A percentile compares a stretch with the other conserved stretches of the same genome.
These are phyloP conservation scores for Heritiera littoralis DNA, from an alignment of 345 rosid species.

Conservation along the genomic window DNA sequence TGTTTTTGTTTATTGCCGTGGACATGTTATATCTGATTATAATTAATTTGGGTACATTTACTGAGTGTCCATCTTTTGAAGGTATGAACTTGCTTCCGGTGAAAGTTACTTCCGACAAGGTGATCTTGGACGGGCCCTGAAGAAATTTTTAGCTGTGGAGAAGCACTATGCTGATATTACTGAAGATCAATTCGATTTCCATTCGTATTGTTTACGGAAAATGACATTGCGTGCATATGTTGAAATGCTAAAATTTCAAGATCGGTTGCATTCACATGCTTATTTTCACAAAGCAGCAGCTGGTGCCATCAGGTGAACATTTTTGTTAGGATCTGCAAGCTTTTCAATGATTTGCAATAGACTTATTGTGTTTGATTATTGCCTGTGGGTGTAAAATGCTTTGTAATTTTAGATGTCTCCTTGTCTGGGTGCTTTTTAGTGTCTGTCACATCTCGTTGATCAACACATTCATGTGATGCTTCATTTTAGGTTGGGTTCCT, in stretches of 20 bases:
- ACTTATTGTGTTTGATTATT: not conserved
- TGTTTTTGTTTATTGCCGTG: slow-evolving; percentile 31
- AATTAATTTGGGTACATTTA: slow-evolving; percentile 16
- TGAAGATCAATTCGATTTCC: slow-evolving; percentile 98
- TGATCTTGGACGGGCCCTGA: slow-evolving; percentile 92
- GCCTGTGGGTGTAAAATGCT: not conserved
- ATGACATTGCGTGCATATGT: slow-evolving; percentile 97
- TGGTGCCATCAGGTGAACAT: slow-evolving; percentile 81
- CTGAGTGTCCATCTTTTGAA: slow-evolving; percentile 32
- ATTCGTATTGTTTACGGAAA: slow-evolving; percentile 96
- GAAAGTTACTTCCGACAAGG: slow-evolving; percentile 94
- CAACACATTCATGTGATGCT: not conserved
- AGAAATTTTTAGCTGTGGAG: slow-evolving; percentile 95
- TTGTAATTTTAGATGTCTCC: not conserved
- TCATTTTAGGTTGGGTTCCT: slow-evolving; percentile 5
- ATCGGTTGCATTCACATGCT: slow-evolving; percentile 84
- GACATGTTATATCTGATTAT: slow-evolving; percentile 14
- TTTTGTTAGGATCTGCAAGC: slow-evolving; percentile 13
- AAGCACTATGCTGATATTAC: slow-evolving; percentile 98
- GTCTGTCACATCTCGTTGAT: not conserved
- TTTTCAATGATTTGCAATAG: slow-evolving; percentile 17
- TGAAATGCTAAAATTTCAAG: slow-evolving; percentile 98
- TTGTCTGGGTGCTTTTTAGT: not conserved
- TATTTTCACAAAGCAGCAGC: slow-evolving; percentile 96
- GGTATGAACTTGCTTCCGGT: slow-evolving; percentile 99